A percentile compares a stretch with the other conserved stretches of the same genome.
Evolutionary conservation across 345 rosid species (phyloP).

Genomic region (Hibiscus syriacus): DNA sequence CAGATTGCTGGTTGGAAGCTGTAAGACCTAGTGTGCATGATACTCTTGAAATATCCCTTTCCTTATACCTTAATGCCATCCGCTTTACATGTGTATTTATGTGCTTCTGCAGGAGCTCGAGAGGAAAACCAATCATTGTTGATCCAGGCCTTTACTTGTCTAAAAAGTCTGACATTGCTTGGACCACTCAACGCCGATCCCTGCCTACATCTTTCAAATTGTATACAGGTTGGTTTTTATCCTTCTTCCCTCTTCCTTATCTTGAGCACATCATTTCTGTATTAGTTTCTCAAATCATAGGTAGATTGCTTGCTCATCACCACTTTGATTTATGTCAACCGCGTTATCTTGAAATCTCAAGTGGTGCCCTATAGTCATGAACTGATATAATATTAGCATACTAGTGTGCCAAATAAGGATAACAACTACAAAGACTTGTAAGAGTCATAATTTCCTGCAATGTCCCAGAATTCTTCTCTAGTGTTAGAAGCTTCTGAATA

Average conservation of each 20-base stretch:
- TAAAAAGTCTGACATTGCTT: conserved; percentile 74
- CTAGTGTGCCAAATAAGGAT: not conserved
- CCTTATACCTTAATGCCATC: not conserved
- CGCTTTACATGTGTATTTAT: not conserved
- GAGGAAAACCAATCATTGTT: conserved; percentile 78
- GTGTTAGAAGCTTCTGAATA: not conserved
- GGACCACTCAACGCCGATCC: conserved; percentile 84
- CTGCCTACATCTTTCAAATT: conserved; percentile 80
- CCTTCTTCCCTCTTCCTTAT: not conserved
- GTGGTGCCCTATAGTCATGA: not conserved
- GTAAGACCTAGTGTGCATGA: conserved; percentile 45
- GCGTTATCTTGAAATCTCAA: not conserved
- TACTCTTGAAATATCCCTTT: not conserved
- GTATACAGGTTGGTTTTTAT: conserved; percentile 9
- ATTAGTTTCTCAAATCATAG: not conserved
- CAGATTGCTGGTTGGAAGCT: conserved; percentile 86
- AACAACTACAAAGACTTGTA: not conserved
- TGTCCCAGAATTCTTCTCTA: not conserved
- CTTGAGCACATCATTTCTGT: not conserved
- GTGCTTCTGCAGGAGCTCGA: conserved; percentile 50
- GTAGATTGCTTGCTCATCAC: not conserved
- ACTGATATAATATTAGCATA: not conserved
- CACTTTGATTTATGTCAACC: not conserved
- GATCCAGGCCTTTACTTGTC: conserved; percentile 94
- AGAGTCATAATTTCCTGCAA: not conserved